Conservation (phyloP, 768 basidiomycete species). For the Mycena polygramma region DNA sequence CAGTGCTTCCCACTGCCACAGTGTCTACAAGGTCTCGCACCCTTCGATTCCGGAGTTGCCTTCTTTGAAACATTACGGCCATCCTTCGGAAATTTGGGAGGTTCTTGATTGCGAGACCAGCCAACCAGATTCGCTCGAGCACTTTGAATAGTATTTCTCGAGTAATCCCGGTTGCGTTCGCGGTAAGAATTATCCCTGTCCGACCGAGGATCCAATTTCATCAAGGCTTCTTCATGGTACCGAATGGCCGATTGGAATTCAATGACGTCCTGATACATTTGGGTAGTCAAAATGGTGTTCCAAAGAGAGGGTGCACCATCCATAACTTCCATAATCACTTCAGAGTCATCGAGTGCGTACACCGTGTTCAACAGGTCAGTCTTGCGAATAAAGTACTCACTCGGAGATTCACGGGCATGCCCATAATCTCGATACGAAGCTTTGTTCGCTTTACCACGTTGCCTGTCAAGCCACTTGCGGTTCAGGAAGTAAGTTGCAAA, state of each 20-base stretch:
- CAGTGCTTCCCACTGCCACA: not conserved
- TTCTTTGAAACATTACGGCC: no score
- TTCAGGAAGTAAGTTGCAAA: slow-evolving; percentile 51
- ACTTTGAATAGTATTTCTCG: not conserved
- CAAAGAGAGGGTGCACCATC: slow-evolving; percentile 46
- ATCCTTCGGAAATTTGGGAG: no score
- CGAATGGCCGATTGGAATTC: slow-evolving; percentile 42
- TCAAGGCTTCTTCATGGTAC: slow-evolving; percentile 41
- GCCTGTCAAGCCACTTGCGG: slow-evolving; percentile 44
- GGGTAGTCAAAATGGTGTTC: slow-evolving; percentile 43
- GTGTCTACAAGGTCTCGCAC: not conserved
- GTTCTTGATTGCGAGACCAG: not conserved
- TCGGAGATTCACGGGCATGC: slow-evolving; percentile 45
- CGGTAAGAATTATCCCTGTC: no score
- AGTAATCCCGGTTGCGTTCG: no score
- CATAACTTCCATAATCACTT: slow-evolving; percentile 52
- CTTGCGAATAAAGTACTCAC: slow-evolving; percentile 52
- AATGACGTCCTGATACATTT: slow-evolving; percentile 34
- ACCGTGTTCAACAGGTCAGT: slow-evolving; percentile 35
- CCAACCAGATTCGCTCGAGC: slow-evolving; percentile 21
- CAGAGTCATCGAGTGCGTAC: slow-evolving; percentile 37
- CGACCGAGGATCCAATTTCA: slow-evolving; percentile 19
- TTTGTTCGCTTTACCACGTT: slow-evolving; percentile 42
- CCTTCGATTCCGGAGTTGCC: not conserved
- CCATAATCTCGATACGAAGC: slow-evolving; percentile 45